Percentiles rank a stretch among this genome's conserved stretches.
These are phyloP conservation scores for Cerioporus squamosus DNA, from an alignment of 1,284 basidiomycete genomes.

Conservation along the genomic window DNA sequence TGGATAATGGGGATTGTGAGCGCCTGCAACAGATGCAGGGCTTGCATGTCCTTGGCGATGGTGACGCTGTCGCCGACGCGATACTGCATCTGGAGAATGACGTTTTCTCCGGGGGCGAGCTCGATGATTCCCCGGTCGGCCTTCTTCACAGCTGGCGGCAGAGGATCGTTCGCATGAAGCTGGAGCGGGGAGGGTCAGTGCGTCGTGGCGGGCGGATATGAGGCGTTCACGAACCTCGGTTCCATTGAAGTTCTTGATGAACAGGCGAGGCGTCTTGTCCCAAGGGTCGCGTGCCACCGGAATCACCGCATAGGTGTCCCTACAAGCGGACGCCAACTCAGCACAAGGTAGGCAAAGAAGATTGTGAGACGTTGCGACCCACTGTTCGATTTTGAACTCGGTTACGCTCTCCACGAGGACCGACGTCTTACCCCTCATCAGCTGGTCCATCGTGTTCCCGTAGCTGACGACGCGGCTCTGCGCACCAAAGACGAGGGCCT, in stretches of 20 bases:
- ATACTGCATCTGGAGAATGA: slow-evolving; percentile 12
- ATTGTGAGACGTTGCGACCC: not conserved
- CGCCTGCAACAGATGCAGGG: not conserved
- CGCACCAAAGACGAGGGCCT: not conserved
- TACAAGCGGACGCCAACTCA: not conserved
- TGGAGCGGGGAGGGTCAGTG: not conserved
- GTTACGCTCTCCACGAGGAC: no score
- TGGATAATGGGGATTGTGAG: not conserved
- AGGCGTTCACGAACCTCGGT: not conserved
- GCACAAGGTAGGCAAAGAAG: not conserved
- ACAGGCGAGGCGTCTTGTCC: not conserved
- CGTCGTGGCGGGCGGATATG: not conserved
- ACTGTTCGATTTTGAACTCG: not conserved
- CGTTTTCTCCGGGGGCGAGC: slow-evolving; percentile 10
- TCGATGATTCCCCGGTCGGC: not conserved
- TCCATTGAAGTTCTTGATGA: not conserved
- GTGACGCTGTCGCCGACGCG: slow-evolving; percentile 11
- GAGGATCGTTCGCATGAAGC: not conserved
- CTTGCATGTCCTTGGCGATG: slow-evolving; percentile 12
- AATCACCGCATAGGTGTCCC: not conserved
- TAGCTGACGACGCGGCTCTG: not conserved
- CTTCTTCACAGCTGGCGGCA: slow-evolving; percentile 3
- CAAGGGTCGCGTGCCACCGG: not conserved
- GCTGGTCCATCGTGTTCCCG: not conserved
- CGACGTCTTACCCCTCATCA: not conserved